Conservation (phyloP, 306 rosid genomes). For the Mimosa bimucronata region DNA sequence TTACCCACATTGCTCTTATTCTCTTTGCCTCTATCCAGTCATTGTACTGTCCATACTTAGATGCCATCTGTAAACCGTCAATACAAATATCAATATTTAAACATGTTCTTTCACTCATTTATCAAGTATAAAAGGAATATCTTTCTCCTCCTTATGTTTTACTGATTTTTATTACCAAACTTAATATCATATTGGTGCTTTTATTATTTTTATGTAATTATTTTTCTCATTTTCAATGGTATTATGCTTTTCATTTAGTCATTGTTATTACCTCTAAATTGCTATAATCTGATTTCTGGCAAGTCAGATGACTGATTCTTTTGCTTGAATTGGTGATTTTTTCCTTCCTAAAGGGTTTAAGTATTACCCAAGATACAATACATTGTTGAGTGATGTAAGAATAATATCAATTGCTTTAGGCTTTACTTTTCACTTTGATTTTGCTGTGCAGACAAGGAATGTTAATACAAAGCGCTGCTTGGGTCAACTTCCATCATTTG, state of each 20-base stretch:
- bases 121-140: background rate
- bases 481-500: slow-evolving; percentile 82
- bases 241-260: slow-evolving; percentile 3
- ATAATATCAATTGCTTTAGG: slow-evolving; percentile 22
- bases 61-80: background rate
- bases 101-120: background rate
- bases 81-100: background rate
- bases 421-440: slow-evolving; percentile 23
- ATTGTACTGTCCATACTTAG: background rate
- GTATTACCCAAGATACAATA: slow-evolving; percentile 1
- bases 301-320: slow-evolving; percentile 13
- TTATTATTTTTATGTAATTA: background rate
- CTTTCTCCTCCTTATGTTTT: background rate
- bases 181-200: background rate
- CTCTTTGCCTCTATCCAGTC: background rate
- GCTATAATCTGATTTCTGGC: slow-evolving; percentile 12
- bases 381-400: slow-evolving; percentile 25
- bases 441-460: slow-evolving; percentile 68
- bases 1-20: background rate
- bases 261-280: slow-evolving; percentile 13
- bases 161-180: background rate
- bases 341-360: slow-evolving; percentile 18
- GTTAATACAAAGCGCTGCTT: slow-evolving; percentile 66
- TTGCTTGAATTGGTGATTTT: background rate
- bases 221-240: background rate